phyloP scores from a whole-genome alignment of 176 grass and related monocot genomes.

The Hyparrhenia diplandra region DNA sequence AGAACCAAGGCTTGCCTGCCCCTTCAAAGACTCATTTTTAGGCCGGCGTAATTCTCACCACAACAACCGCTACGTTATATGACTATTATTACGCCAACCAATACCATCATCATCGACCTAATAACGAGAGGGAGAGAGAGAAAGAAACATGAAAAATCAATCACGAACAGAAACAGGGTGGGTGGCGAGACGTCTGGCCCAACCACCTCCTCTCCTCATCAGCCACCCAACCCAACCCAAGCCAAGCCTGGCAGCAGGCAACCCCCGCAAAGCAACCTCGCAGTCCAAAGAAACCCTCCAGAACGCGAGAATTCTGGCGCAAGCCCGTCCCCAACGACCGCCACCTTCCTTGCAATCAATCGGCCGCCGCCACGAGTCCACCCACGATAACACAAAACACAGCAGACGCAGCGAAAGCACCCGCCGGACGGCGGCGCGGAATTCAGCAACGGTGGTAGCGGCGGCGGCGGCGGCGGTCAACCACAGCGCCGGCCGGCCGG shows the following conservation, averaged over 20 bases:
- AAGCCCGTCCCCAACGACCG: constrained; percentile 41
- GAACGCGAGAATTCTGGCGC: constrained; percentile 12
- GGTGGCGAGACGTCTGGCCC: constrained; percentile 19
- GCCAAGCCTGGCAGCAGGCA: not conserved
- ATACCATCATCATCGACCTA: not conserved
- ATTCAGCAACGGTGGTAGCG: not conserved
- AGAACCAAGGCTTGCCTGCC: not conserved
- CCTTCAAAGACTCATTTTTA: not conserved
- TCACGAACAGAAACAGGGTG: constrained; percentile 9
- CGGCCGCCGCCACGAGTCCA: not conserved
- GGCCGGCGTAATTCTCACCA: not conserved
- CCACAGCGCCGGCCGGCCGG: not conserved
- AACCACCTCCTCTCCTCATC: not conserved
- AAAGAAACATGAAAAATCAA: not conserved
- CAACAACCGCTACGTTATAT: not conserved
- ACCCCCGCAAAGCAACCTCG: constrained; percentile 10
- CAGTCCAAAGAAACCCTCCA: constrained; percentile 7
- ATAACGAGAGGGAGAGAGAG: not conserved
- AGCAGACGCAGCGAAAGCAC: not conserved
- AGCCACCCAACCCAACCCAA: not conserved
- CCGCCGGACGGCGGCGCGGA: not conserved
- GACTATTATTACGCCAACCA: constrained; percentile 1
- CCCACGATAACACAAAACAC: constrained; percentile 2
- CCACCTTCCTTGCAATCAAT: constrained; percentile 65
- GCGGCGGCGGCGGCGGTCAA: not conserved